Conservation (phyloP, 2,329 filamentous ascomycete genomes). For the Scedosporium dehoogii region DNA sequence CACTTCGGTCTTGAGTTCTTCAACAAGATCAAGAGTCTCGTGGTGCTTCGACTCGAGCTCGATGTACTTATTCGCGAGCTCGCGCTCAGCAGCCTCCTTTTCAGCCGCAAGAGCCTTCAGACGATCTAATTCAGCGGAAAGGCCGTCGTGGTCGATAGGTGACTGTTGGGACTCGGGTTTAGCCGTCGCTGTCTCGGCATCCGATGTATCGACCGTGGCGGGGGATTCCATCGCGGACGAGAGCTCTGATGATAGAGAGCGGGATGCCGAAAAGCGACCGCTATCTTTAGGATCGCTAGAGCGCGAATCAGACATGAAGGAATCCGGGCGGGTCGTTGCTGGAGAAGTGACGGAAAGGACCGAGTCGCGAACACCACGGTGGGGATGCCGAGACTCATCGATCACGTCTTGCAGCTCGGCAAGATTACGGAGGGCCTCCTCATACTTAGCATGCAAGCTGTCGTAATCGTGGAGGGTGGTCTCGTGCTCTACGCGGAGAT, state of each 20-base stretch:
- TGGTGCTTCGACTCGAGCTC: conserved; percentile 75
- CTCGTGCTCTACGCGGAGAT: conserved; percentile 86
- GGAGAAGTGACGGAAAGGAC: conserved; percentile 43
- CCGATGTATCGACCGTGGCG: conserved; percentile 52
- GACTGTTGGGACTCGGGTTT: background rate
- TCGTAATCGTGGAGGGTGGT: conserved; percentile 72
- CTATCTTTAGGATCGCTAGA: conserved; percentile 60
- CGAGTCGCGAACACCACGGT: conserved; percentile 41
- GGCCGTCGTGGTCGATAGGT: conserved; percentile 14
- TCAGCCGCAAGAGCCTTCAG: conserved; percentile 63
- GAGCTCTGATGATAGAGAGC: conserved; percentile 87
- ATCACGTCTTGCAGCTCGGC: conserved; percentile 77
- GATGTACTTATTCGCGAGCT: conserved; percentile 70
- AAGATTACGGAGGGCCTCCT: conserved; percentile 72
- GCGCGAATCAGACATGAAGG: conserved; percentile 75
- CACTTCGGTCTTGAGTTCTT: conserved; percentile 81
- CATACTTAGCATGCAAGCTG: conserved; percentile 76
- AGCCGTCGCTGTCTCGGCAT: conserved; percentile 36
- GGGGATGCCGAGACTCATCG: conserved; percentile 64
- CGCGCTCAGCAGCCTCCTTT: conserved; percentile 64
- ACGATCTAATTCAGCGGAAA: conserved; percentile 51
- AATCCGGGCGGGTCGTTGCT: conserved; percentile 51
- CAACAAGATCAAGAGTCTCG: conserved; percentile 73
- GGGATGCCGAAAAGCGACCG: conserved; percentile 62
- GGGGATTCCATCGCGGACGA: conserved; percentile 76